These are phyloP conservation scores for Umbelopsis vinacea DNA, from an alignment of 192 early-diverging fungal genomes.

Conservation along the genomic window DNA sequence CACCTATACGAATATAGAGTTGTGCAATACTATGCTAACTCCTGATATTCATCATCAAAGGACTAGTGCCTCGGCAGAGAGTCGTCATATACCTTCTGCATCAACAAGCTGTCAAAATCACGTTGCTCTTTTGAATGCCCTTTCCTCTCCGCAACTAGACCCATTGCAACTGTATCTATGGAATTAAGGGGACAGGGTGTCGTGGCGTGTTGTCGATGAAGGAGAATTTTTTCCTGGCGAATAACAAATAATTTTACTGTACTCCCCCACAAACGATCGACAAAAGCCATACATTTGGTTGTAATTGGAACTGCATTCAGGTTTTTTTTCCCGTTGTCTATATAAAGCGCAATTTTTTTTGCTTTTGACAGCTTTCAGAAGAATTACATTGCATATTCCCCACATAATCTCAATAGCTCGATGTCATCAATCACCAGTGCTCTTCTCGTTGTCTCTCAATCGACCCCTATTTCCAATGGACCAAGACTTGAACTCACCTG, in stretches of 20 bases:
- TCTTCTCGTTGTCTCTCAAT: constrained; percentile 5
- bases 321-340: neutral
- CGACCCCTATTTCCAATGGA: neutral
- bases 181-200: neutral
- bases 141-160: no score
- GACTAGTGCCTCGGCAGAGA: neutral
- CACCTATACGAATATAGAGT: neutral
- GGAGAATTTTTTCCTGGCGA: neutral
- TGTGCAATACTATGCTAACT: neutral
- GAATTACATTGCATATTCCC: constrained; percentile 6
- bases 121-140: neutral
- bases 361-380: neutral
- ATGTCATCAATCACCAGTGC: constrained; percentile 11
- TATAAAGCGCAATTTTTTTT: constrained; percentile 1
- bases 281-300: neutral
- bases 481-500: constrained; percentile 10
- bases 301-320: neutral
- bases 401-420: neutral
- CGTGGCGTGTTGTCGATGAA: neutral
- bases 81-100: neutral
- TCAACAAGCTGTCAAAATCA: constrained; percentile 1
- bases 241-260: neutral
- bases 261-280: neutral
- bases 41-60: neutral
- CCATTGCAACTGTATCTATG: neutral